These are phyloP conservation scores for Penicillium sp. DNA, from an alignment of 2,329 filamentous ascomycete species.

Conservation along the genomic window DNA sequence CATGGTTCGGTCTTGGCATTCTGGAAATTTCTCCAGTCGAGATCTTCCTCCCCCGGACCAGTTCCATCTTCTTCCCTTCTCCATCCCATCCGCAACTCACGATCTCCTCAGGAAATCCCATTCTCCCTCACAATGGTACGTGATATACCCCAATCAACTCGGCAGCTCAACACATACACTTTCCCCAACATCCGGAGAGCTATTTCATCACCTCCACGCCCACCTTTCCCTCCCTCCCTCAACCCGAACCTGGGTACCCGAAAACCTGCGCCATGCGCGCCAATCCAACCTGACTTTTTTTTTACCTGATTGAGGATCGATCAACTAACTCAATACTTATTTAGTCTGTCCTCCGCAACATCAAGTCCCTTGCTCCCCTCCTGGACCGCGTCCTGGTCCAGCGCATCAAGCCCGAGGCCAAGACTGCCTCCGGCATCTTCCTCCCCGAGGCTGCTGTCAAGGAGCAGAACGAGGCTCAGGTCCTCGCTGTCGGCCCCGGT, in stretches of 20 bases:
- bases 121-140: constrained; percentile 26
- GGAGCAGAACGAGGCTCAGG: constrained; percentile 97
- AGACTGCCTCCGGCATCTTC: constrained; percentile 96
- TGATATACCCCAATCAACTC: not conserved
- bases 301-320: not conserved
- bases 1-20: constrained; percentile 41
- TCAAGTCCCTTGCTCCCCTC: constrained; percentile 91
- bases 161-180: not conserved
- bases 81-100: constrained; percentile 31
- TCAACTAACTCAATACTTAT: not conserved
- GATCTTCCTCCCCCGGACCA: constrained; percentile 36
- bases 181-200: not conserved
- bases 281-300: not conserved
- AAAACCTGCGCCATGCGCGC: constrained; percentile 6
- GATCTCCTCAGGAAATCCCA: constrained; percentile 17
- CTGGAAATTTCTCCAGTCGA: constrained; percentile 46
- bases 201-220: not conserved
- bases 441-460: constrained; percentile 95
- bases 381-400: constrained; percentile 98
- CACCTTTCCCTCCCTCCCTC: constrained; percentile 9
- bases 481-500: constrained; percentile 91
- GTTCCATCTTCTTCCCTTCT: constrained; percentile 30
- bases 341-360: constrained; percentile 75
- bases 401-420: constrained; percentile 94
- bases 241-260: constrained; percentile 9